Evolutionary conservation across 306 rosid species (phyloP).

Genomic region (Oxytropis ochrocephala): DNA sequence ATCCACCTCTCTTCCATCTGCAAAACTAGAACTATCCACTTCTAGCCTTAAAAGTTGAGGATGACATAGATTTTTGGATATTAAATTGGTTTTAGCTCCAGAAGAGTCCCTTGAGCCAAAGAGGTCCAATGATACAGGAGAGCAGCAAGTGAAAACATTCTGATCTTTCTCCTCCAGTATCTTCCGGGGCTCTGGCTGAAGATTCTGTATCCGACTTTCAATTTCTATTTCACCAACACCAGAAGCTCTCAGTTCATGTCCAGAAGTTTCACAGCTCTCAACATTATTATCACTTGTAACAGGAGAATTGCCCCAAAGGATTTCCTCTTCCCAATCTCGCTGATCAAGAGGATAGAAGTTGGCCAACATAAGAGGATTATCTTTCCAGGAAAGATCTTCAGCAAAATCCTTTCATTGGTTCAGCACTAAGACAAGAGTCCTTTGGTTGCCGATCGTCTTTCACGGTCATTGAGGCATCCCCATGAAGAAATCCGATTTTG

Average conservation of each 20-base stretch:
- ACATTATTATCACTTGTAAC: constrained; percentile 33
- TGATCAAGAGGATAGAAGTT: constrained; percentile 80
- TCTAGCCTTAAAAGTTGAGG: constrained; percentile 86
- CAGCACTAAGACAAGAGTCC: constrained; percentile 48
- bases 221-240: constrained; percentile 45
- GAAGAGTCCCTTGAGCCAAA: constrained; percentile 46
- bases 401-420: constrained; percentile 60
- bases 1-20: constrained; percentile 37
- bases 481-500: constrained; percentile 48
- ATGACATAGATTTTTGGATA: constrained; percentile 49
- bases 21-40: constrained; percentile 32
- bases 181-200: constrained; percentile 21
- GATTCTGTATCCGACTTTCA: constrained; percentile 35
- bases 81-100: constrained; percentile 28
- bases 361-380: constrained; percentile 28
- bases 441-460: constrained; percentile 33
- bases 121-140: constrained; percentile 54
- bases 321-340: constrained; percentile 83
- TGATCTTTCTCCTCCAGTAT: constrained; percentile 37
- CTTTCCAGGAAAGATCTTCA: constrained; percentile 30
- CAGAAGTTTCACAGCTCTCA: constrained; percentile 59
- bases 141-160: constrained; percentile 18
- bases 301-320: constrained; percentile 86
- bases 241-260: constrained; percentile 49
- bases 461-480: constrained; percentile 28